These are phyloP conservation scores for Torulaspora delbrueckii DNA, from an alignment of 805 yeast genomes.

Conservation along the genomic window DNA sequence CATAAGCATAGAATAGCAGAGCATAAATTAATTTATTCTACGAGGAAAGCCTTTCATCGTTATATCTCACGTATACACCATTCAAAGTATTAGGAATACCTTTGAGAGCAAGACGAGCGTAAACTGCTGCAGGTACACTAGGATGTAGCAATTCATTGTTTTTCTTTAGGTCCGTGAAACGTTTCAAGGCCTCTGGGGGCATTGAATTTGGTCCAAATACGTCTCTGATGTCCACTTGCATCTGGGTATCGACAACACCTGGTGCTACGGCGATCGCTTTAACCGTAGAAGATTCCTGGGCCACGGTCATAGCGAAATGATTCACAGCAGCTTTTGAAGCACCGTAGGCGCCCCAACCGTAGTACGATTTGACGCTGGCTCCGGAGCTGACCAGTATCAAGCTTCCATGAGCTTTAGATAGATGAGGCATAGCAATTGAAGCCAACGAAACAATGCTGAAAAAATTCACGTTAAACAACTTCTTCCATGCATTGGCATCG, in stretches of 20 bases:
- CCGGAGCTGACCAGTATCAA: conserved; percentile 83
- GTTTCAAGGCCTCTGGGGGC: conserved; percentile 53
- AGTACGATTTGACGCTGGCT: conserved; percentile 52
- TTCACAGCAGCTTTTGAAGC: conserved; percentile 88
- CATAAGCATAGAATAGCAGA: background rate
- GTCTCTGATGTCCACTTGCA: conserved; percentile 80
- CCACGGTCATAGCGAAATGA: conserved; percentile 62
- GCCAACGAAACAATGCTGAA: conserved; percentile 68
- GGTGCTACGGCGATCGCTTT: conserved; percentile 76
- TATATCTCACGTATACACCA: conserved; percentile 66
- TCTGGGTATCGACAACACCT: conserved; percentile 86
- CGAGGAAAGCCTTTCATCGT: conserved; percentile 35
- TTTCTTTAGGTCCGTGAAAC: conserved; percentile 60
- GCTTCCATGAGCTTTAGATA: conserved; percentile 52
- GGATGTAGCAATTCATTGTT: conserved; percentile 61
- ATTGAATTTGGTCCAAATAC: conserved; percentile 51
- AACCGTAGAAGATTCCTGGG: conserved; percentile 57
- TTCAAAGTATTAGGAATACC: conserved; percentile 56
- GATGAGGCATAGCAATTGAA: conserved; percentile 48
- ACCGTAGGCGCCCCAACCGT: conserved; percentile 88
- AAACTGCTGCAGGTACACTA: conserved; percentile 64
- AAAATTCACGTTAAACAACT: conserved; percentile 67
- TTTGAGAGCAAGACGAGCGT: conserved; percentile 56
- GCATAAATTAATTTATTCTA: background rate
- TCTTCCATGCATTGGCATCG: conserved; percentile 53